Base-by-base conservation (phyloP, 495 filamentous ascomycete species). In the Acidiella bohemica region DNA sequence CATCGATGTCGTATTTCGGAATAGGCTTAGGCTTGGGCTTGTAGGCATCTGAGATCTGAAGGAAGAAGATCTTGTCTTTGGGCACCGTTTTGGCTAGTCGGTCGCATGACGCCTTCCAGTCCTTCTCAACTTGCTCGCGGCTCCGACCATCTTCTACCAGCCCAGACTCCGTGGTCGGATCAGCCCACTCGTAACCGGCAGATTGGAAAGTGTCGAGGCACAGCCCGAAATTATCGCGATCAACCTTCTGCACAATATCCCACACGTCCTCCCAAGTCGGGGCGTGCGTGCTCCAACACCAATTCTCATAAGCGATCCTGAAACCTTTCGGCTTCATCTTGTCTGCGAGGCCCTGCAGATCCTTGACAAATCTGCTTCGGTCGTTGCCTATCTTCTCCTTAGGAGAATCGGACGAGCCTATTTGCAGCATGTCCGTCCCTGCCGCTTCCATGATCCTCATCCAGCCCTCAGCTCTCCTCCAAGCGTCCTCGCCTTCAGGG, bases 201-300 rank as follows among this genome's bases (percentile, higher is more conserved):
- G 72, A 80, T 53, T 88, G 81, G 61, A 88, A 87, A 0, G 82
- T 88, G 55, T 92, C 82, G 11, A 92, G 68, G 53, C 81, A 87
- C 2, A 87, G 59, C 0, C 84, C 81, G 21, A 84, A 59, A 49
- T 88, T 88, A 0, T 63, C 63, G 3, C 74, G 55, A 49, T 80
- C 60, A 3, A 76, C 75, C 9, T 59, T 64, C 32, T 67, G 46
- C 4, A 81, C 72, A 18, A 87, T 78, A 1, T 72, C 62, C 73
- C 76, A 84, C 10, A 76, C 75, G 19, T 72, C 65, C 39, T 64
- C 67, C 81, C 81, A 88, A 5, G 57, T 66, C 4, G 75, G 75
- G 0, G 80, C 80, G 21, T 74, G 70, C 0, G 78, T 77, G 0
- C 78, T 75, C 84, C 82, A 88, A 59, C 80, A 84, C 80, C 82